A percentile compares a stretch with the other conserved stretches of the same genome.
Evolutionary conservation across 495 filamentous ascomycete genomes (phyloP).

Genomic region (Cercophora sp.): DNA sequence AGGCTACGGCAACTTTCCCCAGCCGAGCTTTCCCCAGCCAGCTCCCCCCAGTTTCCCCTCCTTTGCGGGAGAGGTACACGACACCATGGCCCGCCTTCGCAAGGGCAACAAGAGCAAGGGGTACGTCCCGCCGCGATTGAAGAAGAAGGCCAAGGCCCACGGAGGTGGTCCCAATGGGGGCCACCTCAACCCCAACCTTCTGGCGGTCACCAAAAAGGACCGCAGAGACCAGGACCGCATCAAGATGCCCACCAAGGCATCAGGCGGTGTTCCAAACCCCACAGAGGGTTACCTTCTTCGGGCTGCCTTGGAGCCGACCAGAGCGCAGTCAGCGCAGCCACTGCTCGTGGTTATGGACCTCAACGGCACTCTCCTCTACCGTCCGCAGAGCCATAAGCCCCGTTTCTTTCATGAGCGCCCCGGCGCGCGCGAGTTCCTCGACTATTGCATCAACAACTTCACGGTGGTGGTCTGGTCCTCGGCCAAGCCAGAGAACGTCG

Average conservation of each 20-base stretch:
- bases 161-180: too few species aligned
- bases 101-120: too few species aligned
- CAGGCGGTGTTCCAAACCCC: slow-evolving; percentile 48
- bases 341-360: slow-evolving; percentile 85
- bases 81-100: too few species aligned
- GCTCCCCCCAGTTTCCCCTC: too few species aligned
- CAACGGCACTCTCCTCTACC: slow-evolving; percentile 82
- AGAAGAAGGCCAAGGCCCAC: too few species aligned
- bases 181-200: background rate
- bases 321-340: slow-evolving; percentile 29
- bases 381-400: slow-evolving; percentile 49
- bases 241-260: slow-evolving; percentile 33
- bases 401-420: slow-evolving; percentile 58
- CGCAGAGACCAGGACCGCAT: slow-evolving; percentile 20
- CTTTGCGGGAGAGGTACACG: too few species aligned
- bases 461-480: slow-evolving; percentile 89
- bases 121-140: too few species aligned
- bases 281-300: slow-evolving; percentile 35
- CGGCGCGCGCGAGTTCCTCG: slow-evolving; percentile 59
- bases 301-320: slow-evolving; percentile 19
- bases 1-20: too few species aligned
- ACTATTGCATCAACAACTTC: slow-evolving; percentile 62
- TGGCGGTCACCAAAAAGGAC: background rate
- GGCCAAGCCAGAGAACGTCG: slow-evolving; percentile 66
- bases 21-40: too few species aligned